These are phyloP conservation scores for Croton laevigatus DNA, from an alignment of 441 rosid genomes.

Conservation along the genomic window DNA sequence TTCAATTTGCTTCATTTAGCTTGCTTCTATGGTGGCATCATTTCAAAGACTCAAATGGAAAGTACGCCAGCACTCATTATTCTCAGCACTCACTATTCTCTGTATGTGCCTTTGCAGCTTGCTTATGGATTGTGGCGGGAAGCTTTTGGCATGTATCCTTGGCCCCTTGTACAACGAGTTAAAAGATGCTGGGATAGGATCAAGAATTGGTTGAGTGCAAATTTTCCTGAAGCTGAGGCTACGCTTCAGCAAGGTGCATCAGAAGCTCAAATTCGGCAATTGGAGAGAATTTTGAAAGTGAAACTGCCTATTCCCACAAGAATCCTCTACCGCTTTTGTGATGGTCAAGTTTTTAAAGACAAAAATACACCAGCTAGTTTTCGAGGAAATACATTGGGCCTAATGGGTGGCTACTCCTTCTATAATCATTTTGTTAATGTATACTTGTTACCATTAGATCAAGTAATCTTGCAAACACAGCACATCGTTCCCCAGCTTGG, in stretches of 20 bases:
- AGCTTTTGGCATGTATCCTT: slow-evolving; percentile 71
- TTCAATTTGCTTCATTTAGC: background rate
- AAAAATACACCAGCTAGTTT: background rate
- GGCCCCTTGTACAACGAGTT: slow-evolving; percentile 71
- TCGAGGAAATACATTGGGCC: slow-evolving; percentile 37
- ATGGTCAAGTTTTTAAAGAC: slow-evolving; percentile 56
- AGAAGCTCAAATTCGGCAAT: slow-evolving; percentile 51
- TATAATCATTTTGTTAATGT: slow-evolving; percentile 61
- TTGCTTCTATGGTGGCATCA: background rate
- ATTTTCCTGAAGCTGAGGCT: slow-evolving; percentile 67
- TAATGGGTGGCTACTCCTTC: slow-evolving; percentile 76
- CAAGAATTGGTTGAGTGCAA: slow-evolving; percentile 49
- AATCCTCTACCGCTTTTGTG: slow-evolving; percentile 72
- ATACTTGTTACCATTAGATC: slow-evolving; percentile 48
- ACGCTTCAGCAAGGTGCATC: slow-evolving; percentile 74
- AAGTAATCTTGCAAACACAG: slow-evolving; percentile 44
- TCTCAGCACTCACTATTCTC: too few species aligned
- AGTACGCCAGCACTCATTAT: background rate
- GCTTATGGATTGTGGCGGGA: slow-evolving; percentile 68
- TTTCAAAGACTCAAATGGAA: background rate
- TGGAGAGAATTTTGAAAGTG: slow-evolving; percentile 50
- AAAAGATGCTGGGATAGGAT: slow-evolving; percentile 74
- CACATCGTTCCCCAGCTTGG: slow-evolving; percentile 25
- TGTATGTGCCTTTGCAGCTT: slow-evolving; percentile 34
- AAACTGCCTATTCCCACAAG: slow-evolving; percentile 77